Evolutionary conservation across 345 rosid species (phyloP).

Genomic region (Gynandropsis gynandra): DNA sequence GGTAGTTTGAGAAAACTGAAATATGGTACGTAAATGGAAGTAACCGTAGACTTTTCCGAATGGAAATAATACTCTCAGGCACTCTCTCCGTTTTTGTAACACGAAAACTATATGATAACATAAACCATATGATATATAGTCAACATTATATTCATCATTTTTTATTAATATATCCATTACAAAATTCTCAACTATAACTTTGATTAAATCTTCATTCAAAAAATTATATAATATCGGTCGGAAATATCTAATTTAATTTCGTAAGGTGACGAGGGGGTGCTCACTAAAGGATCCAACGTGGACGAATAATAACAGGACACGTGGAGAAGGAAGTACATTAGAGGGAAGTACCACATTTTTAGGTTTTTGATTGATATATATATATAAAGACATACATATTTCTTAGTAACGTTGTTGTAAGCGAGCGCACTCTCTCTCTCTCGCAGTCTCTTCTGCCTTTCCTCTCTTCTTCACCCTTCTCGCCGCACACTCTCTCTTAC

Average conservation of each 20-base stretch:
- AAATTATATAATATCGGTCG: too few species aligned
- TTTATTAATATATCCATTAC: too few species aligned
- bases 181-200: too few species aligned
- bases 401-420: too few species aligned
- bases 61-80: neutral
- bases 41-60: conserved; percentile 17
- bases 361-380: neutral
- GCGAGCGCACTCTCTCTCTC: conserved; percentile 10
- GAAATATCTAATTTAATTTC: too few species aligned
- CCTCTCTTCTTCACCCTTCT: conserved; percentile 19
- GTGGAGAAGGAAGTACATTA: neutral
- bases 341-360: neutral
- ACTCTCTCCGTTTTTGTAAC: too few species aligned
- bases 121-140: too few species aligned
- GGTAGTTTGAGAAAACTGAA: conserved; percentile 6
- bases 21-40: conserved; percentile 8
- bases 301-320: neutral
- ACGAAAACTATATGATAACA: neutral
- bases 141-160: too few species aligned
- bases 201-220: too few species aligned
- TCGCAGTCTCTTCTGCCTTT: conserved; percentile 36
- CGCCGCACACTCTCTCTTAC: conserved; percentile 17
- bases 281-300: too few species aligned
- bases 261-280: too few species aligned
- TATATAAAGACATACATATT: too few species aligned